Base-by-base conservation (phyloP, 352 stramenopile genomes). In the Phytophthora citricola region DNA sequence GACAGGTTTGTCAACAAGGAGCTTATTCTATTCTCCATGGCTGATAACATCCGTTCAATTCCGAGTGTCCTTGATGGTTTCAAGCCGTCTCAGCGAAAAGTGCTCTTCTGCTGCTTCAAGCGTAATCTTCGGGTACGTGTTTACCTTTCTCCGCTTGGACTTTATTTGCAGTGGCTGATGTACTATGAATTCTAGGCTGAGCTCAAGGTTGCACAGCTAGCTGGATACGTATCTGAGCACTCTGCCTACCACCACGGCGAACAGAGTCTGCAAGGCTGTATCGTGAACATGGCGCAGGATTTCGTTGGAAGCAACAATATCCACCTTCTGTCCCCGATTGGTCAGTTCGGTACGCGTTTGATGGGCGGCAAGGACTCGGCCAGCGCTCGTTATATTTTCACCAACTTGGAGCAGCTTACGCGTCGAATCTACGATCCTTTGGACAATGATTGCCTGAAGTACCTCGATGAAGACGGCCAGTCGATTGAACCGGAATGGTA, bases 281-380 rank as follows among this genome's bases (percentile, higher is more conserved):
- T 99, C 60, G 91, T 99, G 59, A 96, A 95, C 55, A 99, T 99
- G 97, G 97, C 97, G 0, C 98, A 99, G 73, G 93, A 99, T 74
- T 99, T 98, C 76, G 95, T 99, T 26, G 97, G 98, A 22, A 98
- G 96, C 56, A 99, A 99, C 78, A 99, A 99, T 75, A 84, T 99
- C 9, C 96, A 98, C 58, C 81, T 99, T 9, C 76, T 99, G 14
- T 93, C 89, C 4, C 97, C 97, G 4, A 96, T 92, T 40, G 98
- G 98, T 60, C 97, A 99, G 74, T 99, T 99, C 57, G 98, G 98
- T 79, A 99, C 97, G 34, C 86, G 98, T 44, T 77, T 99, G 20
- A 92, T 97, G 68, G 97, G 98, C 44, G 98, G 98, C 46, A 99
- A 98, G 71, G 98, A 99, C 82, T 78, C 92, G 0, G 92, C 94